phyloP scores from a whole-genome alignment of 2,329 filamentous ascomycete genomes.

The Calonectria crousiana region DNA sequence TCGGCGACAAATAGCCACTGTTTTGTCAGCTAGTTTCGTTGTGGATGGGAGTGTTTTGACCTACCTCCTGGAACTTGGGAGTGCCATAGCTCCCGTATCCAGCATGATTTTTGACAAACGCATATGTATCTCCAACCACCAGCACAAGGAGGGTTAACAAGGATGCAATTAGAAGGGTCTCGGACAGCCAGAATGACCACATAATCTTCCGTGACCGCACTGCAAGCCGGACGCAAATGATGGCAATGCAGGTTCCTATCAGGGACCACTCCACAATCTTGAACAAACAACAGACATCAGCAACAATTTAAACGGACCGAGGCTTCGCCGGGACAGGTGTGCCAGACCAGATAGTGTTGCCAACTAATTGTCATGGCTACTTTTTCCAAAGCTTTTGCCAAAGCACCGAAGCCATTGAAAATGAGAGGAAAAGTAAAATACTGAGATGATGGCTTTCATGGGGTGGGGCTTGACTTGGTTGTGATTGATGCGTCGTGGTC shows the following conservation, averaged over 20 bases:
- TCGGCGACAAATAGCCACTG: background rate
- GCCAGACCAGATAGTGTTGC: background rate
- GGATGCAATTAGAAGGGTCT: background rate
- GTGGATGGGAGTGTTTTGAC: background rate
- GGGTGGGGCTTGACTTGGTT: background rate
- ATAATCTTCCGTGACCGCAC: background rate
- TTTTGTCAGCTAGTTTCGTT: background rate
- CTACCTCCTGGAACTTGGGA: background rate
- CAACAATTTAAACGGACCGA: too few species aligned
- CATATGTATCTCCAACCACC: background rate
- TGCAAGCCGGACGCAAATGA: background rate
- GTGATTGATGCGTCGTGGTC: too few species aligned
- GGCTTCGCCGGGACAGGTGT: background rate
- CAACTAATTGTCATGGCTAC: background rate
- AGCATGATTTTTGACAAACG: background rate
- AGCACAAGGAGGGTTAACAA: background rate
- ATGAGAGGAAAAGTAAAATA: background rate
- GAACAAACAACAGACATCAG: background rate
- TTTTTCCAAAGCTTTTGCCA: background rate
- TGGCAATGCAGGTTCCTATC: background rate
- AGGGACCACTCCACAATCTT: background rate
- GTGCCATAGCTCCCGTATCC: background rate
- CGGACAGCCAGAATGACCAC: background rate
- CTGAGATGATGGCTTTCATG: too few species aligned
- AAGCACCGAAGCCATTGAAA: background rate